Evolutionary conservation across 805 yeast species (phyloP).

Genomic region (Candida glaebosa): DNA sequence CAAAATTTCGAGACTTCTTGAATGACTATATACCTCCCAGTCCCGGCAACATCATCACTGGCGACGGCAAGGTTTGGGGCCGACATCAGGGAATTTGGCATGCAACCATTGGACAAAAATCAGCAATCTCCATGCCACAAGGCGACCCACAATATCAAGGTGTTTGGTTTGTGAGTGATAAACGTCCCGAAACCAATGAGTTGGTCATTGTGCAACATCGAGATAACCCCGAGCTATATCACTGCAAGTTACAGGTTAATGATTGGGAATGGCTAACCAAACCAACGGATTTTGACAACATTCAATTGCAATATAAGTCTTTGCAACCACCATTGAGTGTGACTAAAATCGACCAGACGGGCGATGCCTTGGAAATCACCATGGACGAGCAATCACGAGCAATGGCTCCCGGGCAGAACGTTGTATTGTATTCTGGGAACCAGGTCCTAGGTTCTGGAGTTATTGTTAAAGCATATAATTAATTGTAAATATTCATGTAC

Average conservation of each 20-base stretch:
- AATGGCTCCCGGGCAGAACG: conserved; percentile 85
- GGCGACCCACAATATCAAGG: conserved; percentile 75
- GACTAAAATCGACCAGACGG: conserved; percentile 11
- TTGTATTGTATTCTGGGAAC: conserved; percentile 68
- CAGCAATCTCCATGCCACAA: conserved; percentile 83
- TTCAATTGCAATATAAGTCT: conserved; percentile 63
- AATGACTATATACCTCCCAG: conserved; percentile 66
- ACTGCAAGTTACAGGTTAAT: conserved; percentile 33
- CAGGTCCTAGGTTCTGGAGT: conserved; percentile 59
- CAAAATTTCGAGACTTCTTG: conserved; percentile 67
- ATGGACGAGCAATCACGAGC: conserved; percentile 57
- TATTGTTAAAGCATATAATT: conserved; percentile 12
- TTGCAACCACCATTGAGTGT: conserved; percentile 56
- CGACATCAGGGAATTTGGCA: conserved; percentile 86
- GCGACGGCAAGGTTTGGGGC: conserved; percentile 75
- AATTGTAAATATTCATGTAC: conserved; percentile 4
- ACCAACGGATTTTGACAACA: conserved; percentile 7
- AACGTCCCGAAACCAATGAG: conserved; percentile 61
- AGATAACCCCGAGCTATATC: conserved; percentile 53
- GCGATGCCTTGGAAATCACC: conserved; percentile 22
- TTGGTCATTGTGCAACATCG: conserved; percentile 74
- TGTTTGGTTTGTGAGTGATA: conserved; percentile 82
- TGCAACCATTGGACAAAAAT: conserved; percentile 90
- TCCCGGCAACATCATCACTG: conserved; percentile 80
- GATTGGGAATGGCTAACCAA: conserved; percentile 49